Evolutionary conservation across 108 stramenopile genomes (phyloP).

Genomic region (Conticribra guillardii): DNA sequence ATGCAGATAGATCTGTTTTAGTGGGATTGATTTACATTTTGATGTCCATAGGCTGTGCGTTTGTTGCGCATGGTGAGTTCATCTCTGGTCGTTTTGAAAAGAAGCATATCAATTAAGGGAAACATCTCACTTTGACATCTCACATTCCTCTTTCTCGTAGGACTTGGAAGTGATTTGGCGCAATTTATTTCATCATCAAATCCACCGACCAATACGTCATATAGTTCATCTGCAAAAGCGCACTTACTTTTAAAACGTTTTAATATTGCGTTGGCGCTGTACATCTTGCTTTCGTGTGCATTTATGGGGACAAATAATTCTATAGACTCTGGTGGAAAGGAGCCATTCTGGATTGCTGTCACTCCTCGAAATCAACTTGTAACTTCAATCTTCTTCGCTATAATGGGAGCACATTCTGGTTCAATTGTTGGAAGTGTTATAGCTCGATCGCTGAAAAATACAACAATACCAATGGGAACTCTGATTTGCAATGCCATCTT

Average conservation of each 20-base stretch:
- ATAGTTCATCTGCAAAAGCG: conserved; percentile 20
- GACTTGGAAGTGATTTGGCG: conserved; percentile 39
- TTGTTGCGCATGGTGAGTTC: conserved; percentile 34
- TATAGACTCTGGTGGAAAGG: conserved; percentile 5
- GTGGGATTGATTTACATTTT: conserved; percentile 28
- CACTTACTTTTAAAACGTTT: conserved; percentile 14
- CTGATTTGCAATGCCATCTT: conserved; percentile 41
- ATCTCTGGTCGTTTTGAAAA: background rate
- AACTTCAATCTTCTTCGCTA: conserved; percentile 21
- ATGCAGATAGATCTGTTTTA: conserved; percentile 11
- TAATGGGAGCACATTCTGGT: conserved; percentile 19
- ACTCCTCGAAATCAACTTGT: conserved; percentile 40
- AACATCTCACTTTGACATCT: background rate
- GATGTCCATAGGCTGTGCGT: conserved; percentile 27
- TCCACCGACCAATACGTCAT: conserved; percentile 18
- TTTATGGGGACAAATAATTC: conserved; percentile 5
- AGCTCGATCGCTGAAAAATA: background rate
- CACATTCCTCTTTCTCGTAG: conserved; percentile 3
- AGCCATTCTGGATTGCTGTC: conserved; percentile 22
- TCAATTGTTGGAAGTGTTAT: conserved; percentile 7
- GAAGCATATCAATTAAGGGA: background rate
- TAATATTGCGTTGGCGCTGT: conserved; percentile 4
- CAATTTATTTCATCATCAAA: conserved; percentile 19
- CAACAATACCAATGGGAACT: conserved; percentile 35
- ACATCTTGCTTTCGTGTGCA: conserved; percentile 27